These are phyloP conservation scores for Leptographium galeiforme DNA, from an alignment of 2,329 filamentous ascomycete genomes.

Conservation along the genomic window DNA sequence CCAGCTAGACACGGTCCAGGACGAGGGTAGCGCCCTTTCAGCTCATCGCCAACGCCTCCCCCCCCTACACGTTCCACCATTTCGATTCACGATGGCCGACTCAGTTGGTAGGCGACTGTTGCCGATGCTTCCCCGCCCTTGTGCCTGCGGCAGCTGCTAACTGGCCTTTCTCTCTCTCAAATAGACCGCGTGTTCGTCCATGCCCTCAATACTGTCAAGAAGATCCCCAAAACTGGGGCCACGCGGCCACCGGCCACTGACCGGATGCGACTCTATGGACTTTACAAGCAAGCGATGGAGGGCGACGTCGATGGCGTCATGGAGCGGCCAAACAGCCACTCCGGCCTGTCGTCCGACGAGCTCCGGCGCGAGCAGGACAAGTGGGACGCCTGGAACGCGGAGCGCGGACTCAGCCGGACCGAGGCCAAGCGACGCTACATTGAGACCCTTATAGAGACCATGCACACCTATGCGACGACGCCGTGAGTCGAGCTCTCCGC, in stretches of 20 bases:
- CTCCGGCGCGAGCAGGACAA: conserved; percentile 49
- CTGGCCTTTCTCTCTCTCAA: neutral
- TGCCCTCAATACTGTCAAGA: conserved; percentile 96
- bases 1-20: neutral
- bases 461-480: conserved; percentile 91
- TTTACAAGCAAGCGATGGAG: conserved; percentile 99
- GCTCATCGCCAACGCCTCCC: neutral
- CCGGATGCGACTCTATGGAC: conserved; percentile 83
- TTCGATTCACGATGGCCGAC: neutral
- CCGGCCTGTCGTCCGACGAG: conserved; percentile 36
- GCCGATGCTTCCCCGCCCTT: neutral
- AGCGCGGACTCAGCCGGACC: conserved; percentile 70
- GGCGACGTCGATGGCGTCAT: conserved; percentile 92
- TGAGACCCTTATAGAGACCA: conserved; percentile 84
- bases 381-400: conserved; percentile 92
- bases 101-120: neutral
- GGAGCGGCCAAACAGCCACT: conserved; percentile 54
- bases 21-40: neutral
- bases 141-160: neutral
- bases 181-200: conserved; percentile 96
- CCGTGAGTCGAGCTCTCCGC: conserved; percentile 34
- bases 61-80: neutral
- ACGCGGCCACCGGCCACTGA: conserved; percentile 75
- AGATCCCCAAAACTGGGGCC: conserved; percentile 86
- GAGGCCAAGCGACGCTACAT: conserved; percentile 93